Percentiles rank a stretch among this genome's conserved stretches.
phyloP scores from a whole-genome alignment of 331 rosid genomes.

The Dryas integrifolia region DNA sequence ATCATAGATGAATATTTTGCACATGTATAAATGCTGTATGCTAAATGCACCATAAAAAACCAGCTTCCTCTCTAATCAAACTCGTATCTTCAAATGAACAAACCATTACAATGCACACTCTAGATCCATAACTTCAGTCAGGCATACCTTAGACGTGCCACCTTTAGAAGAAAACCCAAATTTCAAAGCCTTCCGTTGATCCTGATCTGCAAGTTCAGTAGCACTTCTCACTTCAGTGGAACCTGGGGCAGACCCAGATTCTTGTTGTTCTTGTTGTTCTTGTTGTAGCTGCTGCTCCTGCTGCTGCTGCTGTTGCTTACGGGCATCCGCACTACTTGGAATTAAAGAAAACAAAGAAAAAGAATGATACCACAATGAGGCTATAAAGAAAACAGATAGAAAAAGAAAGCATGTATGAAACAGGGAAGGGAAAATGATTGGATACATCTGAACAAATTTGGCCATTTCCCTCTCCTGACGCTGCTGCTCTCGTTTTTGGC shows the following conservation, averaged over 20 bases:
- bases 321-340: constrained; percentile 70
- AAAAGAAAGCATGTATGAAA: not conserved
- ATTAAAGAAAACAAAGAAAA: constrained; percentile 24
- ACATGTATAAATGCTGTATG: not conserved
- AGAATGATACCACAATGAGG: constrained; percentile 5
- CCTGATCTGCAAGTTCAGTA: constrained; percentile 72
- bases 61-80: not conserved
- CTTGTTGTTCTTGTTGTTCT: constrained; percentile 63
- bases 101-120: not conserved
- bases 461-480: constrained; percentile 90
- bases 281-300: constrained; percentile 54
- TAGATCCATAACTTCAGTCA: not conserved
- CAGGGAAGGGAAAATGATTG: not conserved
- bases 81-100: not conserved
- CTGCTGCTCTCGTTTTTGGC: constrained; percentile 89
- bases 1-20: not conserved
- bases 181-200: constrained; percentile 78
- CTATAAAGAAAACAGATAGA: not conserved
- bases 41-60: not conserved
- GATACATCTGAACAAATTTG: constrained; percentile 83
- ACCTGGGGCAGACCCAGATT: constrained; percentile 44
- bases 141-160: constrained; percentile 61
- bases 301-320: constrained; percentile 63
- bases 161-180: constrained; percentile 91
- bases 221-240: constrained; percentile 54